Base-by-base conservation (phyloP, 495 filamentous ascomycete genomes). In the Parachaetomium inaequale region DNA sequence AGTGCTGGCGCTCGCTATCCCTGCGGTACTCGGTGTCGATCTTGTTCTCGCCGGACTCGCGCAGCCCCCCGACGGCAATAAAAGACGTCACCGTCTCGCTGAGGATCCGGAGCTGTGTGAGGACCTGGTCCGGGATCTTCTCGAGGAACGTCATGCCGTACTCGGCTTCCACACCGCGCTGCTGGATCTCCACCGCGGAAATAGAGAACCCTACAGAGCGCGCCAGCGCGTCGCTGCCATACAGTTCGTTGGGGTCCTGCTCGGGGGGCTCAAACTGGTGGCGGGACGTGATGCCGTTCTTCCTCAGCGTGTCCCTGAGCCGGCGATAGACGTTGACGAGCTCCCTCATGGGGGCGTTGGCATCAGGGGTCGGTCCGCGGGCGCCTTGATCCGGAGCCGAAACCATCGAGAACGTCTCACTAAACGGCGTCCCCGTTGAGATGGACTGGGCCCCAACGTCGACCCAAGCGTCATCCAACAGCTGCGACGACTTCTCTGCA, bases 31-130 rank as follows among this genome's bases (percentile, higher is more conserved):
- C 91, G 28, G 76, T 75, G 34, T 84, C 79, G 19, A 88, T 83
- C 45, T 73, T 82, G 70, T 88, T 89, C 0, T 81, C 72, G 0
- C 84, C 84, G 2, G 72, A 70, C 26, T 82, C 79, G 34, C 84
- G 80, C 29, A 91, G 75, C 15, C 85, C 85, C 3, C 91, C 91
- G 61, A 96, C 81, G 7, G 90, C 84, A 46, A 91, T 85, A 71
- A 92, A 97, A 1, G 93, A 91, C 17, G 87, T 83, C 12, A 91
- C 87, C 12, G 92, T 96, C 75, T 97, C 95, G 2, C 91, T 87
- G 55, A 96, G 77, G 23, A 99, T 87, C 58, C 92, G 89, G n/a
- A 98, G 79, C 70, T 96, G 92, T 0, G 91, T 92, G 43, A 98
- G 73, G 3, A 85, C 80, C 68, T 95, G 83, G 42, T 90, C 83